Percentiles rank a stretch among this genome's conserved stretches.
Evolutionary conservation across 2,329 filamentous ascomycete species (phyloP).

Genomic region (Aureobasidium sp.): DNA sequence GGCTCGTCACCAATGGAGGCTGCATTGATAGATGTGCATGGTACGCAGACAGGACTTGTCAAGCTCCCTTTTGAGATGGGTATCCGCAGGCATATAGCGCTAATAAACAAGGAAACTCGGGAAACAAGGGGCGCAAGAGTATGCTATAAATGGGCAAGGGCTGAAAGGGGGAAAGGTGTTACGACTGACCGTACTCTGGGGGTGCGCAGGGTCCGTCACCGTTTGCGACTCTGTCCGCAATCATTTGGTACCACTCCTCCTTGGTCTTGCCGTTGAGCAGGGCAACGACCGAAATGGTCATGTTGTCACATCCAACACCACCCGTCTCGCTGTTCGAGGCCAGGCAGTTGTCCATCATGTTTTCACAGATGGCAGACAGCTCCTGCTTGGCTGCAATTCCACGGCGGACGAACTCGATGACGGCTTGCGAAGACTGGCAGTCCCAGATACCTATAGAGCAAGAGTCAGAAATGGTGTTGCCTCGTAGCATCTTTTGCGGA

Average conservation of each 20-base stretch:
- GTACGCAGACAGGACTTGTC: constrained; percentile 4
- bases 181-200: constrained; percentile 94
- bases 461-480: constrained; percentile 16
- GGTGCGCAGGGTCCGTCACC: constrained; percentile 97
- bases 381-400: constrained; percentile 96
- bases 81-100: constrained; percentile 12
- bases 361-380: constrained; percentile 91
- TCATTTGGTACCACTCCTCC: constrained; percentile 97
- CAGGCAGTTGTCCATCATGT: constrained; percentile 99
- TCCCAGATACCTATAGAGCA: constrained; percentile 82
- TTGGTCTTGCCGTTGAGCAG: constrained; percentile 86
- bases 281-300: constrained; percentile 92
- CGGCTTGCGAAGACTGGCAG: constrained; percentile 95
- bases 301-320: constrained; percentile 97
- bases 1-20: background rate
- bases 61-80: constrained; percentile 5
- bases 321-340: constrained; percentile 97
- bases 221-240: constrained; percentile 86
- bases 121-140: background rate
- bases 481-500: background rate
- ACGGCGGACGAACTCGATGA: constrained; percentile 91
- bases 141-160: constrained; percentile 1
- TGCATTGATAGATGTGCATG: background rate
- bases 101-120: constrained; percentile 8
- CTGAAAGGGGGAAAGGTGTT: constrained; percentile 20